phyloP scores from a whole-genome alignment of 257 asterid genomes.

The Sherardia arvensis region DNA sequence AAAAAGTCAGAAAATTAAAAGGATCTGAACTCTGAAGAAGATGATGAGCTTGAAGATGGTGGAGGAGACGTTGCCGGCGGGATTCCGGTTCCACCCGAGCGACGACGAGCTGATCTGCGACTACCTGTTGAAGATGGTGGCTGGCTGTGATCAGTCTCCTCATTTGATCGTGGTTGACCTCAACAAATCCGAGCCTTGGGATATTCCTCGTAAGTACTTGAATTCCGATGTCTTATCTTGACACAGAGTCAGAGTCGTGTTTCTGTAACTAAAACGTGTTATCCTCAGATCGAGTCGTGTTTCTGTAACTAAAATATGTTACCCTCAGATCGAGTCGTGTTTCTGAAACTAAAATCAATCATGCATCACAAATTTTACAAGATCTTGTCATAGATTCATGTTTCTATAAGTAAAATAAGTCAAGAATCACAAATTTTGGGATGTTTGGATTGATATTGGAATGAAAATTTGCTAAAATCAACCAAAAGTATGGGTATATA shows the following conservation, averaged over 20 bases:
- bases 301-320: too few species aligned
- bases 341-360: too few species aligned
- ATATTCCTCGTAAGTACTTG: slow-evolving; percentile 55
- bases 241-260: background rate
- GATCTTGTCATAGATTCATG: background rate
- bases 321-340: too few species aligned
- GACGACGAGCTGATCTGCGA: slow-evolving; percentile 82
- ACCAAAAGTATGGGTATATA: too few species aligned
- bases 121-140: slow-evolving; percentile 58
- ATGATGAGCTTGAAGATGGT: slow-evolving; percentile 67
- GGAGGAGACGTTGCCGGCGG: slow-evolving; percentile 85
- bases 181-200: slow-evolving; percentile 92
- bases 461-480: too few species aligned
- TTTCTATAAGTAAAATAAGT: too few species aligned
- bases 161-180: slow-evolving; percentile 68
- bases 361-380: too few species aligned
- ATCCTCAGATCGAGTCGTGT: too few species aligned
- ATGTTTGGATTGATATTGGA: background rate
- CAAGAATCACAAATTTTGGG: too few species aligned
- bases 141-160: slow-evolving; percentile 34
- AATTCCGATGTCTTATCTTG: background rate
- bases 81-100: slow-evolving; percentile 77
- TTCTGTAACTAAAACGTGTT: background rate
- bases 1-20: too few species aligned
- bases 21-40: background rate